Conservation (phyloP, 148 eudicot species). For the Simmondsia chinensis region DNA sequence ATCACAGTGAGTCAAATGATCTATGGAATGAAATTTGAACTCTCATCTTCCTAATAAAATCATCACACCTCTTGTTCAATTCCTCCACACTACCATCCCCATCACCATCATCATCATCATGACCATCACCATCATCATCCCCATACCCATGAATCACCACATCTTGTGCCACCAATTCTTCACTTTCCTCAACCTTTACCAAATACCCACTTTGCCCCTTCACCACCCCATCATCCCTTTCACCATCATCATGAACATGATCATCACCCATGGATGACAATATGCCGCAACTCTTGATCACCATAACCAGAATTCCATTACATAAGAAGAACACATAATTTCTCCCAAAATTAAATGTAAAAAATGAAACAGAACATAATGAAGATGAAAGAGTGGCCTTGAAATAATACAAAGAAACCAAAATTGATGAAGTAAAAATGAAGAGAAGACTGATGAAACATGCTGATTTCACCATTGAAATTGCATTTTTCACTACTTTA, state of each 20-base stretch:
- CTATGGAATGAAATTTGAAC: no score
- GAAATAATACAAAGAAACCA: conserved; percentile 6
- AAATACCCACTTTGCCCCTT: neutral
- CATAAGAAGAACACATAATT: conserved; percentile 55
- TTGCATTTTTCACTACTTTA: conserved; percentile 4
- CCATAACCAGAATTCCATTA: conserved; percentile 43
- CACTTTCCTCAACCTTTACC: neutral
- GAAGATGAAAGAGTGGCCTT: conserved; percentile 8
- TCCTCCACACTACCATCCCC: conserved; percentile 34
- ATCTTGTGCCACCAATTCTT: no score
- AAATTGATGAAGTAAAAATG: conserved; percentile 5
- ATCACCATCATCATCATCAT: conserved; percentile 6
- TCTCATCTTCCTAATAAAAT: conserved; percentile 48
- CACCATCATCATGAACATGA: conserved; percentile 1
- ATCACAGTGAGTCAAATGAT: no score
- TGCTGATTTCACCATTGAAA: neutral
- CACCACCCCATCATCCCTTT: neutral
- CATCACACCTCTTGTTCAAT: conserved; percentile 52
- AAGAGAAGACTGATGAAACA: conserved; percentile 1
- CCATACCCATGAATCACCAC: neutral
- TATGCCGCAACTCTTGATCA: neutral
- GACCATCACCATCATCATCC: conserved; percentile 2
- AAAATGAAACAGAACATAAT: conserved; percentile 2
- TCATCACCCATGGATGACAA: neutral
- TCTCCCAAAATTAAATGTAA: conserved; percentile 33